These are phyloP conservation scores for Polyplosphaeria fusca DNA, from an alignment of 495 filamentous ascomycete species.

Conservation along the genomic window DNA sequence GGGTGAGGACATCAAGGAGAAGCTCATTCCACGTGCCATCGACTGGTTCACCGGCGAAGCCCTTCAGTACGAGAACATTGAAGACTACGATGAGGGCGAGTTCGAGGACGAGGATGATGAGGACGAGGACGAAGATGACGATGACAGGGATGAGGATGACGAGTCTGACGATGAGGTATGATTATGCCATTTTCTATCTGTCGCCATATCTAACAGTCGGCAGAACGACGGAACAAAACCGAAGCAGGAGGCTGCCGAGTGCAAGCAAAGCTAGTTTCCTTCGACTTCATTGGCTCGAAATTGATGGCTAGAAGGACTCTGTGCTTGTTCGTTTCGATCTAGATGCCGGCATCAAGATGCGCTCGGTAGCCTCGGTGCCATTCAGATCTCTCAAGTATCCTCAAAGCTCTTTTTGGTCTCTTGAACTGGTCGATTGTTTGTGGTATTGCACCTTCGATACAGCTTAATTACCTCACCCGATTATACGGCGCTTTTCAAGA, in stretches of 20 bases:
- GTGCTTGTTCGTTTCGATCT: slow-evolving; percentile 21
- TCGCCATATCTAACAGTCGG: slow-evolving; percentile 27
- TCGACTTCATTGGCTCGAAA: neutral
- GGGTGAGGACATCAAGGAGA: slow-evolving; percentile 99
- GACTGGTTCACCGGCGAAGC: slow-evolving; percentile 99
- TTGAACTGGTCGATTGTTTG: too few species aligned
- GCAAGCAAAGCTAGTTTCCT: slow-evolving; percentile 88
- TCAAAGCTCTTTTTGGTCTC: neutral
- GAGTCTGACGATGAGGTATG: slow-evolving; percentile 94
- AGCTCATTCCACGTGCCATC: slow-evolving; percentile 96
- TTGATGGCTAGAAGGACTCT: slow-evolving; percentile 14
- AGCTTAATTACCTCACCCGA: too few species aligned
- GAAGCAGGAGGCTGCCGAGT: slow-evolving; percentile 98
- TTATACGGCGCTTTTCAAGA: too few species aligned
- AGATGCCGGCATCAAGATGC: slow-evolving; percentile 32
- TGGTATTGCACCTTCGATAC: too few species aligned
- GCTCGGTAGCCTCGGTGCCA: slow-evolving; percentile 9
- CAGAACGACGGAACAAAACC: slow-evolving; percentile 95
- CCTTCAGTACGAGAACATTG: slow-evolving; percentile 91
- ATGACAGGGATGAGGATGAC: slow-evolving; percentile 83
- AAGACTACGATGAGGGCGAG: slow-evolving; percentile 78
- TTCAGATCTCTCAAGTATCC: too few species aligned
- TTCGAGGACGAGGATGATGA: slow-evolving; percentile 90
- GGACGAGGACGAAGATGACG: slow-evolving; percentile 75
- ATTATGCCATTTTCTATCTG: slow-evolving; percentile 20